A percentile compares a stretch with the other conserved stretches of the same genome.
phyloP scores from a whole-genome alignment of 768 basidiomycete genomes.

The Collybiopsis confluens region DNA sequence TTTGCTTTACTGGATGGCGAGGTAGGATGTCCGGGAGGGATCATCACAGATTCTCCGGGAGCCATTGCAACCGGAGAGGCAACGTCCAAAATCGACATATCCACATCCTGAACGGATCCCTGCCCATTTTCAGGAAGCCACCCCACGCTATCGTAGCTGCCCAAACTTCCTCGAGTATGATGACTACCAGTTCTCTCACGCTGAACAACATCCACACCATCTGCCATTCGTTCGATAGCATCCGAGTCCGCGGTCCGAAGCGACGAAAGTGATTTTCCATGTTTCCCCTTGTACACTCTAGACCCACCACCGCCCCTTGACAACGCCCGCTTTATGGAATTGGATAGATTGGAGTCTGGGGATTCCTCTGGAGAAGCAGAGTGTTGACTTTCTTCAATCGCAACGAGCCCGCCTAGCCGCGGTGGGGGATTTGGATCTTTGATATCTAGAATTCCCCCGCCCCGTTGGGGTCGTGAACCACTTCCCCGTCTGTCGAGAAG shows the following conservation, averaged over 20 bases:
- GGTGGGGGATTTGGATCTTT: constrained; percentile 82
- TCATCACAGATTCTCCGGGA: constrained; percentile 11
- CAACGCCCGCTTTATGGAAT: constrained; percentile 9
- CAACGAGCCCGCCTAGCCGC: constrained; percentile 33
- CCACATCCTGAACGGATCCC: not conserved
- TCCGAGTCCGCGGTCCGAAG: constrained; percentile 65
- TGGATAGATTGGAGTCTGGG: constrained; percentile 11
- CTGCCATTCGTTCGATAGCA: constrained; percentile 60
- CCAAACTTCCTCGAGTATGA: constrained; percentile 10
- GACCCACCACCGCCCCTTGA: constrained; percentile 12
- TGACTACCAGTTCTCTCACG: constrained; percentile 27
- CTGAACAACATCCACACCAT: constrained; percentile 65
- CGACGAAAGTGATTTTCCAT: constrained; percentile 52
- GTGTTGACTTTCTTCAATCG: constrained; percentile 51
- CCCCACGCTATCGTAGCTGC: constrained; percentile 2
- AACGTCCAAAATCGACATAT: constrained; percentile 10
- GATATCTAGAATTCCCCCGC: constrained; percentile 42
- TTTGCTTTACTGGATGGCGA: constrained; percentile 11
- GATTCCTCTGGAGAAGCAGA: constrained; percentile 22
- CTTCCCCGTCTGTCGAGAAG: constrained; percentile 56
- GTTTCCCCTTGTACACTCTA: constrained; percentile 28
- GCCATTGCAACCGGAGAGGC: constrained; percentile 31
- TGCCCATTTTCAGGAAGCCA: constrained; percentile 10
- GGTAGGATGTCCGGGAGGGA: constrained; percentile 5
- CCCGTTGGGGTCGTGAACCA: constrained; percentile 28